phyloP scores from a whole-genome alignment of 1,139 yeast species.

The Meyerozyma smithsonii region DNA sequence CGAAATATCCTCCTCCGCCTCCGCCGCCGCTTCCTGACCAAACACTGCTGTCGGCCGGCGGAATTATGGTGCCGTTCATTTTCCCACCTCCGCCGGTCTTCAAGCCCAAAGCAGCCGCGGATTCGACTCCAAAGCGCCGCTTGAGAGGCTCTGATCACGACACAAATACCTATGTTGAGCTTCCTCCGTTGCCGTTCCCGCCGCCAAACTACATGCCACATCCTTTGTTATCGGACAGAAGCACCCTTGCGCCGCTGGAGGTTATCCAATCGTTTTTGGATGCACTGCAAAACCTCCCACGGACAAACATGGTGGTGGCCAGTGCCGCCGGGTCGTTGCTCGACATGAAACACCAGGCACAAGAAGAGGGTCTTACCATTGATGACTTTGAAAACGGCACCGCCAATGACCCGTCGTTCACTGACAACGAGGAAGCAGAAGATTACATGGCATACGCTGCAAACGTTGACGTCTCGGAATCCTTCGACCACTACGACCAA shows the following conservation, averaged over 20 bases:
- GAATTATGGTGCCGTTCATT: constrained; percentile 44
- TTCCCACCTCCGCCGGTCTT: constrained; percentile 42
- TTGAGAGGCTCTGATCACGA: not conserved
- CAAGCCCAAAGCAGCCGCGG: constrained; percentile 14
- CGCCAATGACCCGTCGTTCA: not conserved
- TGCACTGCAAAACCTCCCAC: constrained; percentile 35
- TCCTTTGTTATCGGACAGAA: constrained; percentile 34
- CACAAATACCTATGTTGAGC: constrained; percentile 11
- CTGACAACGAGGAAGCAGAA: not conserved
- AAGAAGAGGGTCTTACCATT: constrained; percentile 28
- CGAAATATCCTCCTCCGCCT: constrained; percentile 38
- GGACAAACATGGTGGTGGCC: constrained; percentile 45
- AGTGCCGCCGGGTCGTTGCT: constrained; percentile 46
- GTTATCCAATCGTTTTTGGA: constrained; percentile 34
- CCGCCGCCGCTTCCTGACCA: constrained; percentile 4
- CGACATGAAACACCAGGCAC: constrained; percentile 34
- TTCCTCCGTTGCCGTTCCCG: constrained; percentile 47
- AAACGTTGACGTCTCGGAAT: not conserved
- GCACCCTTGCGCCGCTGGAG: constrained; percentile 33
- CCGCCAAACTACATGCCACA: constrained; percentile 49
- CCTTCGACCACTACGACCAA: not conserved
- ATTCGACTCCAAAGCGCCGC: constrained; percentile 1
- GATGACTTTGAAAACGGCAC: constrained; percentile 8
- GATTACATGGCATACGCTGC: not conserved
- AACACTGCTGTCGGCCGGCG: constrained; percentile 14